Conservation (phyloP, 306 rosid species). For the Rubus parviflorus region DNA sequence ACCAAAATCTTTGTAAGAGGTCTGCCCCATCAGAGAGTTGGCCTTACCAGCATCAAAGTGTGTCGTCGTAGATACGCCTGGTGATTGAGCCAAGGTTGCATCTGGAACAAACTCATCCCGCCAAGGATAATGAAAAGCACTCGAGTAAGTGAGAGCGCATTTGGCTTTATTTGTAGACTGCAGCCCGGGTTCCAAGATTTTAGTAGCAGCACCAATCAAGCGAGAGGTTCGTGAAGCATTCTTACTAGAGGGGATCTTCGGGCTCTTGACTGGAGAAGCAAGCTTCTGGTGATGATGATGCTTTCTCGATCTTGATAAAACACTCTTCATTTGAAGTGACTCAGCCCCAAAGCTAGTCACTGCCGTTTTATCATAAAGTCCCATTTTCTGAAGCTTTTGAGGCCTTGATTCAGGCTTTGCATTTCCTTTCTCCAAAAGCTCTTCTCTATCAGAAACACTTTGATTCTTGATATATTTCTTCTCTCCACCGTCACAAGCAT, state of each 20-base stretch:
- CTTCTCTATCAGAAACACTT: constrained; percentile 41
- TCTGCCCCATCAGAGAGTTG: constrained; percentile 43
- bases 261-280: constrained; percentile 65
- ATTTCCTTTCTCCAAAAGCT: constrained; percentile 44
- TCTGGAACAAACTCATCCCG: too few species aligned
- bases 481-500: constrained; percentile 37
- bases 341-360: constrained; percentile 76
- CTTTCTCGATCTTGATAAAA: constrained; percentile 63
- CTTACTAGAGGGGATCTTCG: constrained; percentile 53
- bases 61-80: constrained; percentile 31
- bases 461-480: constrained; percentile 19
- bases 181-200: constrained; percentile 84
- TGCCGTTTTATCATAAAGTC: constrained; percentile 46
- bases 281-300: constrained; percentile 56
- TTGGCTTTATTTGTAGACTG: constrained; percentile 56
- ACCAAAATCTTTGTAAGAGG: constrained; percentile 71
- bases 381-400: constrained; percentile 80
- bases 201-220: constrained; percentile 80
- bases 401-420: constrained; percentile 71
- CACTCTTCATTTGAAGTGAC: constrained; percentile 70
- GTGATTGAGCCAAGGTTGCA: too few species aligned
- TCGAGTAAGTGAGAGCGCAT: constrained; percentile 45
- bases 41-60: constrained; percentile 31
- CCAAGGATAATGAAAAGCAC: constrained; percentile 40
- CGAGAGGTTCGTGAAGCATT: constrained; percentile 62